Base-by-base conservation (phyloP, 441 rosid genomes). In the Brassica balearica region DNA sequence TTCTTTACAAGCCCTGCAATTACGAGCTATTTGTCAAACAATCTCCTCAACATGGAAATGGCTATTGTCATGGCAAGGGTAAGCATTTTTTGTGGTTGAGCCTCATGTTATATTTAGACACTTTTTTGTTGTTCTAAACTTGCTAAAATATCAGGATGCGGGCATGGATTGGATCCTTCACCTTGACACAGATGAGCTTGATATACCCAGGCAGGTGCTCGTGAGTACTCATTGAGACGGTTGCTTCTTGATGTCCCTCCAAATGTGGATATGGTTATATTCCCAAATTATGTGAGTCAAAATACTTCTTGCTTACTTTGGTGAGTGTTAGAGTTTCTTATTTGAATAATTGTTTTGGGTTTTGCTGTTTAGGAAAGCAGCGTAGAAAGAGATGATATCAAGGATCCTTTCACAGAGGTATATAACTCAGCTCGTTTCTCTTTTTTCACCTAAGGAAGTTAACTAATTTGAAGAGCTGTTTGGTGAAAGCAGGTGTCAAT, bases 1-100 rank as follows among this genome's bases (percentile, higher is more conserved):
- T 91, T 87, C 90, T 91, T 91, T 89, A 91, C 85, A 89, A 91
- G 83, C 95, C 93, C 6, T 91, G 95, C 84, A 91, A 91, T 77
- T 91, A 89, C 66, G 93, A 89, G 83, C 83, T 91, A 34, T 91
- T 91, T 81, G 95, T 91, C 68, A 91, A 91, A 82, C 95, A 91
- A 72, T 91, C 95, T 78, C 93, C n/a, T 91, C 82, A 89, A 91
- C 80, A 91, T 91, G 95, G 95, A 91, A 84, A 91, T 89, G 92
- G 95, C 95, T 68, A 91, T 91, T 80, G 86, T 88, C 86, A 88
- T 89, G 95, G 95, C 95, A 68, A 89, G 95, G 92, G 95, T 91
- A 88, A 67, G 86, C 27, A 60, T 7, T 77, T 36, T 29, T 14
- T 23, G n/a, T n/a, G 63, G 34, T 67, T 77, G 27, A 25, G n/a